Evolutionary conservation across 2,329 filamentous ascomycete genomes (phyloP), one percentile per base, ranked within the genome.

Genomic region (Phoma sp.): DNA sequence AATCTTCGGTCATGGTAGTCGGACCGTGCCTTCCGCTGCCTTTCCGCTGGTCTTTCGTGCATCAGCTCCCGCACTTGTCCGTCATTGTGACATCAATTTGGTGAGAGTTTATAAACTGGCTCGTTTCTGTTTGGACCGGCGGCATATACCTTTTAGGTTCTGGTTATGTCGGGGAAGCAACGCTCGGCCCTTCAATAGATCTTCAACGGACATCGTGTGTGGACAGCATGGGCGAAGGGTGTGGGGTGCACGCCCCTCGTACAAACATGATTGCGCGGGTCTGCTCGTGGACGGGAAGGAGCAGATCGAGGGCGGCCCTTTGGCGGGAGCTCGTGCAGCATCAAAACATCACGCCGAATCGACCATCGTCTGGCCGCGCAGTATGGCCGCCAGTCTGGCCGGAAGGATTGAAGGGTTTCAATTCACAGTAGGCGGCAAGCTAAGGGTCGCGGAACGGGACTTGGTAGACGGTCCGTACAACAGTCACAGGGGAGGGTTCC

Each of bases 361-460:
- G 20, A 53, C 21, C 32, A 9, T 37, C 25, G 21, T 37, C n/a
- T 23, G 23, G 20, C 43, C 32, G 43, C 50, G 38, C 47, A 47
- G 50, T 39, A 53, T 42, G 23, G 50, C 50, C 50, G 50, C 20
- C 15, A 18, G 23, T 33, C 20, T 37, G 32, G 15, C 18, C n/a
- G 28, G 30, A 53, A 34, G 43, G 50, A 43, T 47, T 25, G 14
- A 7, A 15, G 38, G 38, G 28, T 32, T 26, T 25, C 37, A 11
- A 43, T n/a, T 32, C 15, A 23, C 26, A 38, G 32, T 28, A 32
- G 39, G 38, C 10, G 26, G 12, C 32, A 33, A 28, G 20, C 50
- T 53, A 38, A 38, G 50, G 18, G 12, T 21, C 10, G 7, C 30
- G 14, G 18, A 15, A 33, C 14, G 25, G 12, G 47, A 48, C 30